Evolutionary conservation across 2,329 filamentous ascomycete genomes (phyloP), one percentile per base, ranked within the genome.

Genomic region (Lasiodiplodia hormozganensis): DNA sequence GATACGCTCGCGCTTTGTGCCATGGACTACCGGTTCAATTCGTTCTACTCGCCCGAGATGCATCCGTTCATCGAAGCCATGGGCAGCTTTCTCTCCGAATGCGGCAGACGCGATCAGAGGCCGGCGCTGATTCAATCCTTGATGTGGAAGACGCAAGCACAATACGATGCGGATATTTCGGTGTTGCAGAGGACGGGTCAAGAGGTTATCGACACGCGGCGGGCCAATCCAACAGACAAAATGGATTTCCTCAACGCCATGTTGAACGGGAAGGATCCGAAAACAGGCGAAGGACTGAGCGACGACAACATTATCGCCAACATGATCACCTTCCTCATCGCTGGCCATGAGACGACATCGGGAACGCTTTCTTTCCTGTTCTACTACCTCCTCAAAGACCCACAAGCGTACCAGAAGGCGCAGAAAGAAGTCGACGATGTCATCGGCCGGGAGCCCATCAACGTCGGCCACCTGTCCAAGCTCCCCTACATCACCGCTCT

Each of bases 281-380:
- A 89, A 73, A 91, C 89, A 0, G 88, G 87, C 34, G 81, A 84
- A 69, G 78, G 78, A 2, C 81, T 92, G 71, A 84, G 79, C 3
- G 86, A 91, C 5, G 85, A 86, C 11, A 86, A 87, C 69, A 84
- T 91, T 57, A 84, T 90, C 57, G 88, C 91, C 76, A 89, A 92
- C 75, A 88, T 92, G 71, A 86, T 91, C 65, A 86, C 86, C 2
- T 90, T 92, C 81, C 85, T 90, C 52, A 88, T 88, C 62, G 87
- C 78, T 81, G 73, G 74, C 85, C 70, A 80, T 77, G 70, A 81
- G 78, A 79, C 77, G 0, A 80, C 78, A 2, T 79, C 78, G 8
- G 77, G 77, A 4, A 68, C 78, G 1, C 69, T 80, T 5, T 80
- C 78, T 0, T 82, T 82, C 8, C 78, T 80, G 7, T 83, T 88